phyloP scores from a whole-genome alignment of 1,139 yeast genomes.

The Hansenula sp. region DNA sequence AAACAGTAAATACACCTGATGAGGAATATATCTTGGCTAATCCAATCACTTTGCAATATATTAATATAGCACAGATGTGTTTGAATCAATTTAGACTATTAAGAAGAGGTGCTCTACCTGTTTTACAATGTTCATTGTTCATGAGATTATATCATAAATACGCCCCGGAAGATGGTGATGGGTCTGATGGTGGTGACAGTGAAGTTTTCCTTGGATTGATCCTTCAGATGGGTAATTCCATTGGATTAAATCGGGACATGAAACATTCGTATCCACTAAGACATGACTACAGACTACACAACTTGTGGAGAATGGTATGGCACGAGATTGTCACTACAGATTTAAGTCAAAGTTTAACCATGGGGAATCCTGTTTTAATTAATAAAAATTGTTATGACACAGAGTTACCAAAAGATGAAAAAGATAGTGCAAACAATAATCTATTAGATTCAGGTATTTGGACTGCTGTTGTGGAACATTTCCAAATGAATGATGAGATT shows the following conservation, averaged over 20 bases:
- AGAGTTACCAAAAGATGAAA: conserved; percentile 28
- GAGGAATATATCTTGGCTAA: conserved; percentile 40
- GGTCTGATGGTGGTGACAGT: conserved; percentile 46
- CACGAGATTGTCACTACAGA: conserved; percentile 38
- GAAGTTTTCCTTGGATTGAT: conserved; percentile 42
- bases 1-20: conserved; percentile 23
- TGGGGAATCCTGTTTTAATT: conserved; percentile 39
- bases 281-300: conserved; percentile 28
- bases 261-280: conserved; percentile 29
- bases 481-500: conserved; percentile 18
- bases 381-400: conserved; percentile 36
- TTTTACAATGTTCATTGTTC: conserved; percentile 42
- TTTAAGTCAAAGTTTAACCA: conserved; percentile 30
- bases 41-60: conserved; percentile 43
- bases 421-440: conserved; percentile 7
- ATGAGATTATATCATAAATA: conserved; percentile 41
- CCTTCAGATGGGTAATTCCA: conserved; percentile 43
- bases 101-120: conserved; percentile 43
- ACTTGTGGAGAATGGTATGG: conserved; percentile 47
- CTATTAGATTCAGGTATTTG: conserved; percentile 16
- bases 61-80: conserved; percentile 49
- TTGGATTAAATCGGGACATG: conserved; percentile 55
- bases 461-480: conserved; percentile 18
- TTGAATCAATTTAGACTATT: conserved; percentile 47
- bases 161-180: conserved; percentile 52